These are phyloP conservation scores for Canavalia ensiformis DNA, from an alignment of 306 rosid genomes.

Conservation along the genomic window DNA sequence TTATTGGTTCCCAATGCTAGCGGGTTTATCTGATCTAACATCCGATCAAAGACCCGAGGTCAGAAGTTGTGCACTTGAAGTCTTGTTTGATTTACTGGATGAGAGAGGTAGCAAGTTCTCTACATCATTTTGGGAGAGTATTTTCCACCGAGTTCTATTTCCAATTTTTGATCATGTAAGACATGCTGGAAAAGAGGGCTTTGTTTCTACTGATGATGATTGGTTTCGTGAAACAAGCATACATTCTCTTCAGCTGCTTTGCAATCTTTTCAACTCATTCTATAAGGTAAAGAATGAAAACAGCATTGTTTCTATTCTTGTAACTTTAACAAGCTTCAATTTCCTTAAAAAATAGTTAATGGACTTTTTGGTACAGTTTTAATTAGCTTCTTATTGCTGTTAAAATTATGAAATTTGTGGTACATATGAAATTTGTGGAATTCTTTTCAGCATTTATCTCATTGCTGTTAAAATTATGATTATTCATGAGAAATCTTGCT, in stretches of 20 bases:
- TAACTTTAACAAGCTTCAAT: conserved; percentile 2
- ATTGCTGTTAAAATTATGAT: conserved; percentile 27
- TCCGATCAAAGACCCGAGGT: conserved; percentile 97
- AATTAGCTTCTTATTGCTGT: conserved; percentile 23
- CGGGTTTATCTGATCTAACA: conserved; percentile 97
- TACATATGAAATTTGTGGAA: background rate
- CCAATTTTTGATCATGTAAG: conserved; percentile 99
- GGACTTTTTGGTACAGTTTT: conserved; percentile 8
- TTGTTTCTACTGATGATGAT: conserved; percentile 75
- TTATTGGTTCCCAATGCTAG: conserved; percentile 99
- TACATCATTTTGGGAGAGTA: conserved; percentile 92
- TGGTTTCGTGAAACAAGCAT: conserved; percentile 95
- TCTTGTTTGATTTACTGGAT: conserved; percentile 93
- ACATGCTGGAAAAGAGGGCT: conserved; percentile 90
- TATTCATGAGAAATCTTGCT: conserved; percentile 41
- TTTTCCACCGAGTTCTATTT: conserved; percentile 96
- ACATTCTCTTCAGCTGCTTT: conserved; percentile 96
- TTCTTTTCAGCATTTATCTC: conserved; percentile 22
- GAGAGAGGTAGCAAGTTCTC: conserved; percentile 99
- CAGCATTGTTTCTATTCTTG: conserved; percentile 28
- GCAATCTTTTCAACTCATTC: conserved; percentile 98
- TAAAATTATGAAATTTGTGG: background rate
- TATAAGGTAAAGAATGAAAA: conserved; percentile 74
- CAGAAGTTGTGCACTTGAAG: conserved; percentile 98
- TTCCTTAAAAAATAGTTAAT: background rate